Percentiles rank a stretch among this genome's conserved stretches.
Conservation (phyloP, 495 filamentous ascomycete species). For the Penicillium fimorum region DNA sequence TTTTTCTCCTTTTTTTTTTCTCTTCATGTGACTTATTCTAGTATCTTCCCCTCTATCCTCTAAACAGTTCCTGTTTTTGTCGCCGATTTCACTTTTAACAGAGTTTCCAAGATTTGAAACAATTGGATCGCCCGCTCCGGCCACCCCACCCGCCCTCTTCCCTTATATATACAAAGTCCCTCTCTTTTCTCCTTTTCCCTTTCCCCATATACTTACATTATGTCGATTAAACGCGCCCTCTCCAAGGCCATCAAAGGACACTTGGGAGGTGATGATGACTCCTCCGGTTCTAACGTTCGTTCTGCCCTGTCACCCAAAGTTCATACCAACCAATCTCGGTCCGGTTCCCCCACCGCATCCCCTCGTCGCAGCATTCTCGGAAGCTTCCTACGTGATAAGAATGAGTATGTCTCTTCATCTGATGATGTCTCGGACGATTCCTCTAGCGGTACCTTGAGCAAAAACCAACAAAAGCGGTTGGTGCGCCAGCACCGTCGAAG, state of each 20-base stretch:
- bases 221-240: conserved; percentile 49
- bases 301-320: conserved; percentile 17
- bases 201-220: conserved; percentile 14
- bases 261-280: conserved; percentile 22
- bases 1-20: background rate
- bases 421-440: conserved; percentile 51
- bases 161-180: background rate
- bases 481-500: conserved; percentile 44
- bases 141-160: conserved; percentile 3
- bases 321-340: conserved; percentile 20
- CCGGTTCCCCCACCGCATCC: conserved; percentile 21
- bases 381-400: conserved; percentile 39
- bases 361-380: conserved; percentile 44
- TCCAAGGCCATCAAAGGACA: conserved; percentile 40
- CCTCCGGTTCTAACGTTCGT: conserved; percentile 20
- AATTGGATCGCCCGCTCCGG: conserved; percentile 5
- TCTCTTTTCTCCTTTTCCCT: conserved; percentile 4
- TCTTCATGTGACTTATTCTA: background rate
- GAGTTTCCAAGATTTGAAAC: background rate
- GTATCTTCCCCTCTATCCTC: too few relatives aligned
- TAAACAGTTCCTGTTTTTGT: background rate
- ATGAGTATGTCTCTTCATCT: conserved; percentile 42
- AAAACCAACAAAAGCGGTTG: conserved; percentile 54
- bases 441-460: conserved; percentile 39
- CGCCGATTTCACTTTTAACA: background rate